Evolutionary conservation across 2,329 filamentous ascomycete species (phyloP).

Genomic region (Pseudocercospora pini-densiflorae): DNA sequence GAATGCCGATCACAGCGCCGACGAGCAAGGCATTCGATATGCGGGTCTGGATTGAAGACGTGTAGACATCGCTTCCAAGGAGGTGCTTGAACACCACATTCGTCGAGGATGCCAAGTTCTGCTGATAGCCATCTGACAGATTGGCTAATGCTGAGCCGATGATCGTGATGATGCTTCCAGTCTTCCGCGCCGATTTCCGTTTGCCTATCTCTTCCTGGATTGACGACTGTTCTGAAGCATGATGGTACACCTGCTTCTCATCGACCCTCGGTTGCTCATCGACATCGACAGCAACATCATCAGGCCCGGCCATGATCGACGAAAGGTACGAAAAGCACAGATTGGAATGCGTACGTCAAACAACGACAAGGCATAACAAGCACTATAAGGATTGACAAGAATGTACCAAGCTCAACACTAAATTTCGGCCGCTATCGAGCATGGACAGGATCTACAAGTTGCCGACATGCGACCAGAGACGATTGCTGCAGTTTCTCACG

Average conservation of each 20-base stretch:
- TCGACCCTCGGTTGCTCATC: not conserved
- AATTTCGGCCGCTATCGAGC: not conserved
- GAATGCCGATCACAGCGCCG: slow-evolving; percentile 41
- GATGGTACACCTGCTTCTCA: slow-evolving; percentile 16
- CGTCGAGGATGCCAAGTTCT: slow-evolving; percentile 40
- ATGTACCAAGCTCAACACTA: not conserved
- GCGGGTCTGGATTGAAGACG: slow-evolving; percentile 37
- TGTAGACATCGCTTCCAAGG: slow-evolving; percentile 36
- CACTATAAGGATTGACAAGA: not conserved
- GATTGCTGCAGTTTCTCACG: not conserved
- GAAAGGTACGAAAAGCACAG: not conserved
- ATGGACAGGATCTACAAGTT: not conserved
- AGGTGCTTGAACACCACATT: slow-evolving; percentile 42
- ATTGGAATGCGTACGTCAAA: not conserved
- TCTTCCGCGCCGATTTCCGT: slow-evolving; percentile 18
- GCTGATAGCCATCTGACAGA: slow-evolving; percentile 42
- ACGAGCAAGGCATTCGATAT: slow-evolving; percentile 42
- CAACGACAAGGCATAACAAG: not conserved
- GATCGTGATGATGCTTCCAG: slow-evolving; percentile 35
- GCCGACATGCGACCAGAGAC: not conserved
- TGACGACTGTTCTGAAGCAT: slow-evolving; percentile 9
- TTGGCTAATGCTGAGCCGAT: slow-evolving; percentile 37
- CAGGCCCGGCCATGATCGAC: not conserved
- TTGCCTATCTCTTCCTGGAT: slow-evolving; percentile 1
- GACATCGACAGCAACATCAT: not conserved